phyloP scores from a whole-genome alignment of 495 filamentous ascomycete species.

The Penicillium argentinense region DNA sequence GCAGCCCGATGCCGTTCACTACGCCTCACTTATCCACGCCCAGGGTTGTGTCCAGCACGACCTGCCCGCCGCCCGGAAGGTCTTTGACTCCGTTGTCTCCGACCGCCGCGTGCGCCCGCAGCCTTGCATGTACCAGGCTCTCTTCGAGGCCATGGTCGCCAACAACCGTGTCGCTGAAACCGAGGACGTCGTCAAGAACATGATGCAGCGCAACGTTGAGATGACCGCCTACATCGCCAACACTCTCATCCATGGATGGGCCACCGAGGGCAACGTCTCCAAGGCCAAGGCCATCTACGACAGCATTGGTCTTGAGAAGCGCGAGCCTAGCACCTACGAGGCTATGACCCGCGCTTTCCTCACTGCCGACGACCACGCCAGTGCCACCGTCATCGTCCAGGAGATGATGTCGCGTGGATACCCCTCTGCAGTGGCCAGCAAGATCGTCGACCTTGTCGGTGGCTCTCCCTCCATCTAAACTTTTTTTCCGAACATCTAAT shows the following conservation, averaged over 20 bases:
- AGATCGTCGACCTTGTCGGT: slow-evolving; percentile 86
- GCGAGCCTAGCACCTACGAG: slow-evolving; percentile 98
- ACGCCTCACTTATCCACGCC: slow-evolving; percentile 91
- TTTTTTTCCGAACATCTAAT: slow-evolving; percentile 10
- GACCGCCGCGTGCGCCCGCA: slow-evolving; percentile 64
- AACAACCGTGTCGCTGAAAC: slow-evolving; percentile 82
- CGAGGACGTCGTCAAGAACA: slow-evolving; percentile 68
- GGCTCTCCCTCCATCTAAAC: slow-evolving; percentile 36
- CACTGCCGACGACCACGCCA: slow-evolving; percentile 71
- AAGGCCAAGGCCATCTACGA: slow-evolving; percentile 80
- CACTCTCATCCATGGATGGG: slow-evolving; percentile 98
- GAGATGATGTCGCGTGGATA: slow-evolving; percentile 93
- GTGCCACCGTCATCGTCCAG: slow-evolving; percentile 72
- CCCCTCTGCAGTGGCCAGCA: slow-evolving; percentile 84
- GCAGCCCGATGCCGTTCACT: slow-evolving; percentile 87
- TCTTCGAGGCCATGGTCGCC: slow-evolving; percentile 95
- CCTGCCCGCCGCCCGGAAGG: slow-evolving; percentile 72
- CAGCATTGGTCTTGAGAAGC: slow-evolving; percentile 66
- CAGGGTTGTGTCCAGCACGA: slow-evolving; percentile 94
- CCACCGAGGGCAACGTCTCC: slow-evolving; percentile 73
- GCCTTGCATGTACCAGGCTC: slow-evolving; percentile 89
- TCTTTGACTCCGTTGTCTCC: slow-evolving; percentile 78
- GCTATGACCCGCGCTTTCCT: slow-evolving; percentile 96
- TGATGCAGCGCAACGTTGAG: slow-evolving; percentile 69
- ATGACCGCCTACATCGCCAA: slow-evolving; percentile 98